Conservation (phyloP, 2,329 filamentous ascomycete genomes). For the Trichoderma oligosporum region DNA sequence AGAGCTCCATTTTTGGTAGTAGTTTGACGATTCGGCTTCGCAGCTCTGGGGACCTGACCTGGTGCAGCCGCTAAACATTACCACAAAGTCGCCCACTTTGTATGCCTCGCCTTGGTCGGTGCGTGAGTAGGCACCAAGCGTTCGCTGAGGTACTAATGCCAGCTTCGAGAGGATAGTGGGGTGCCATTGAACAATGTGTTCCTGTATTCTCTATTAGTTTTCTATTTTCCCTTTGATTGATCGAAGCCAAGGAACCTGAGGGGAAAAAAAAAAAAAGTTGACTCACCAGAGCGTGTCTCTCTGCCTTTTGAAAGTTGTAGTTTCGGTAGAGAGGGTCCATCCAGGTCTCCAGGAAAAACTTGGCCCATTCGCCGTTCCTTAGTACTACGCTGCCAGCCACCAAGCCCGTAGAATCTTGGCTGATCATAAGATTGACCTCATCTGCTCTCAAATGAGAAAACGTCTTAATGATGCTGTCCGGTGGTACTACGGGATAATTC, state of each 20-base stretch:
- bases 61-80: conserved; percentile 73
- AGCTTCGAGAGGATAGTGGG: conserved; percentile 89
- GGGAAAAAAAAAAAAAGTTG: too few species aligned
- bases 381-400: conserved; percentile 74
- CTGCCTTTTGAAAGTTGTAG: conserved; percentile 96
- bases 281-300: conserved; percentile 81
- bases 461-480: conserved; percentile 95
- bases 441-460: conserved; percentile 75
- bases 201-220: conserved; percentile 47
- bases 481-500: conserved; percentile 82
- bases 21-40: conserved; percentile 62
- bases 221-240: not conserved
- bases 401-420: conserved; percentile 79
- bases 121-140: conserved; percentile 73
- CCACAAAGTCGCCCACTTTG: conserved; percentile 78
- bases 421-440: conserved; percentile 75
- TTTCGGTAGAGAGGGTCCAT: conserved; percentile 89
- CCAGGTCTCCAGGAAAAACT: conserved; percentile 92
- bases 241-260: too few species aligned
- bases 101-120: conserved; percentile 60
- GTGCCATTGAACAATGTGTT: conserved; percentile 93
- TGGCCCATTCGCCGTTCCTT: conserved; percentile 81
- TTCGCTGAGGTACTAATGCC: conserved; percentile 81
- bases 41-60: conserved; percentile 58
- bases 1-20: conserved; percentile 45